Base-by-base conservation (phyloP, 768 basidiomycete genomes). In the Auriscalpium vulgare region DNA sequence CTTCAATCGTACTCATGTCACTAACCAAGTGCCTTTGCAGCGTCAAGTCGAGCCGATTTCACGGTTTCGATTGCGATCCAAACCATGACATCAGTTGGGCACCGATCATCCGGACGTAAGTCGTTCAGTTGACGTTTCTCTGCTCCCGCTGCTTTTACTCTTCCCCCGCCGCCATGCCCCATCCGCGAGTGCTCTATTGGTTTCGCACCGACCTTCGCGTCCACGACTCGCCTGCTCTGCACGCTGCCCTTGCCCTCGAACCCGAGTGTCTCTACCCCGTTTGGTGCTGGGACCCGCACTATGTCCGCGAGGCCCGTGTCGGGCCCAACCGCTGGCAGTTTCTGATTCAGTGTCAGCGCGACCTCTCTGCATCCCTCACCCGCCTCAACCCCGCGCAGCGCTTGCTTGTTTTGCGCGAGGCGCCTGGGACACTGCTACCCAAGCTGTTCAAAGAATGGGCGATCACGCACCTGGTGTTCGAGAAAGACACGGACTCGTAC, bases 381-480 rank as follows among this genome's bases (percentile, higher is more conserved):
- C 50, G 37, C 7, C 53, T 56, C 23, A 63, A 61, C 49, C 47
- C 61, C 53, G 53, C 47, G 53, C 55, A 55, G 53, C 66, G 56
- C 55, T 37, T 61, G 58, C 65, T 51, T 51, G 44, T 62, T 58
- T 14, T 61, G 59, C 63, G 63, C 61, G 67, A 60, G 61, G 58
- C 58, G 56, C 55, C 54, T n/a, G 37, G 47, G 47, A 55, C 55
- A 14, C 43, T 61, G 40, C 51, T 59, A 38, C 63, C 53, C 38
- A 19, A 23, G 40, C 43, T 53, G 4, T 46, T 43, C 21, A 34
- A 43, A 23, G 40, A 43, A 9, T 61, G 56, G 59, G 37, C 40
- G 50, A 63, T 64, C 37, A 59, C 55, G 3, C 63, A 63, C 44
- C 45, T 63, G n/a, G 57, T 61, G 17, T 63, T 56, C 53, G 63